Conservation (phyloP, 1,284 basidiomycete genomes). For the Naganishia albida region DNA sequence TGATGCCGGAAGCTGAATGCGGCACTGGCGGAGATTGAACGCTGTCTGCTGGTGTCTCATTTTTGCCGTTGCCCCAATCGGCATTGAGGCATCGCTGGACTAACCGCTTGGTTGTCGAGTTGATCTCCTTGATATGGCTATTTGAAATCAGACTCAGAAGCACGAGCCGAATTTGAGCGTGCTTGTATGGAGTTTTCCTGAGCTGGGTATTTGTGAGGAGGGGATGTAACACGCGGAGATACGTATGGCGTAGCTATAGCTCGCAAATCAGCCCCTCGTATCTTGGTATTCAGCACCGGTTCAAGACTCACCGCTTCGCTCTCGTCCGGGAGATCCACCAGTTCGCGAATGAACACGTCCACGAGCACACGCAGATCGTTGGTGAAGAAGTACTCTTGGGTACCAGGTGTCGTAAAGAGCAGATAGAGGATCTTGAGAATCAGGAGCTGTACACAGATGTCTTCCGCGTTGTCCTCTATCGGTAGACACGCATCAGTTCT, state of each 20-base stretch:
- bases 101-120: slow-evolving; percentile 81
- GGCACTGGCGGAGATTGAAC: background rate
- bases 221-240: slow-evolving; percentile 92
- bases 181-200: slow-evolving; percentile 81
- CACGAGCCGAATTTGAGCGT: slow-evolving; percentile 78
- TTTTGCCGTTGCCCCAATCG: slow-evolving; percentile 67
- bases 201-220: slow-evolving; percentile 93
- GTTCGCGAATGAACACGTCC: slow-evolving; percentile 91
- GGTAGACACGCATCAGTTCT: background rate
- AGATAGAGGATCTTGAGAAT: slow-evolving; percentile 94
- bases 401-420: slow-evolving; percentile 89
- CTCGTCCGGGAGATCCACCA: slow-evolving; percentile 88
- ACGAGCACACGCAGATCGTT: slow-evolving; percentile 95
- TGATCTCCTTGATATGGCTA: slow-evolving; percentile 75
- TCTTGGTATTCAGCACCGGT: background rate
- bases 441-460: slow-evolving; percentile 89
- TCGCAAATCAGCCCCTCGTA: background rate
- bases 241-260: slow-evolving; percentile 85
- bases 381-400: slow-evolving; percentile 95
- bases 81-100: slow-evolving; percentile 87
- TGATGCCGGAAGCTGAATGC: slow-evolving; percentile 1
- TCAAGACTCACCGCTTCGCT: slow-evolving; percentile 74
- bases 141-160: slow-evolving; percentile 77
- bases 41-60: background rate
- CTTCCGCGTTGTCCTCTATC: slow-evolving; percentile 81